A percentile compares a stretch with the other conserved stretches of the same genome.
Conservation (phyloP, 1,284 basidiomycete genomes). For the Rhodotorula sp. region DNA sequence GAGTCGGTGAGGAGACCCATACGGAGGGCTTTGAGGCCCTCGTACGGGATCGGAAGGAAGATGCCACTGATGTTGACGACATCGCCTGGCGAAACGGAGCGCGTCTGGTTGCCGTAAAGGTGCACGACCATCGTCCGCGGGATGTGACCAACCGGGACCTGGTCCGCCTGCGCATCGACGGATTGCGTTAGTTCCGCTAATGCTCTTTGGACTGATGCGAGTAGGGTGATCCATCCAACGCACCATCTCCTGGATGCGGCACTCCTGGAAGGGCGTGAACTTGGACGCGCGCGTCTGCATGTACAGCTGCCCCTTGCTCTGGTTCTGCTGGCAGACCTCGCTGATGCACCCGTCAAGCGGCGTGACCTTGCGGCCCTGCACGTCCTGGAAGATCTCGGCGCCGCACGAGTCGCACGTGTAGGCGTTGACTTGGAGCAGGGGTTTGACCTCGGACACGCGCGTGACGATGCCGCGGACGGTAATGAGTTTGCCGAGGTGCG, state of each 20-base stretch:
- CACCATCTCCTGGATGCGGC: conserved; percentile 99
- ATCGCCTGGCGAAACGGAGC: conserved; percentile 92
- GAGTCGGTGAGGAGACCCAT: conserved; percentile 97
- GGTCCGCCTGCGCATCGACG: conserved; percentile 70
- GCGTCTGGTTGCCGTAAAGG: conserved; percentile 84
- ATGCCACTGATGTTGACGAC: conserved; percentile 88
- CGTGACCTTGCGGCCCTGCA: conserved; percentile 87
- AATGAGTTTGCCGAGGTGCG: conserved; percentile 85
- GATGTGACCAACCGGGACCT: conserved; percentile 99
- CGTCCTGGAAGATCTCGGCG: conserved; percentile 97
- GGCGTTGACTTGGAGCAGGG: conserved; percentile 92
- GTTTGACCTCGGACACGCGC: conserved; percentile 97
- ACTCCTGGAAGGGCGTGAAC: conserved; percentile 97
- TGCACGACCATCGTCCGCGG: conserved; percentile 98
- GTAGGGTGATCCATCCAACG: conserved; percentile 36
- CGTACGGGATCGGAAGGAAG: conserved; percentile 87
- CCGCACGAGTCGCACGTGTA: conserved; percentile 99
- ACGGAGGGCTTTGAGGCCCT: conserved; percentile 82
- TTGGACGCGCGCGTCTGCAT: conserved; percentile 98
- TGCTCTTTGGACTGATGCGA: too few species aligned
- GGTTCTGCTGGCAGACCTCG: conserved; percentile 77
- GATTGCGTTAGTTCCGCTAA: not conserved
- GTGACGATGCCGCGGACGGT: conserved; percentile 97
- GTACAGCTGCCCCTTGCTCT: conserved; percentile 85
- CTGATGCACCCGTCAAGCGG: conserved; percentile 87